Conservation (phyloP, 2,329 filamentous ascomycete species). For the Ilyonectria destructans region DNA sequence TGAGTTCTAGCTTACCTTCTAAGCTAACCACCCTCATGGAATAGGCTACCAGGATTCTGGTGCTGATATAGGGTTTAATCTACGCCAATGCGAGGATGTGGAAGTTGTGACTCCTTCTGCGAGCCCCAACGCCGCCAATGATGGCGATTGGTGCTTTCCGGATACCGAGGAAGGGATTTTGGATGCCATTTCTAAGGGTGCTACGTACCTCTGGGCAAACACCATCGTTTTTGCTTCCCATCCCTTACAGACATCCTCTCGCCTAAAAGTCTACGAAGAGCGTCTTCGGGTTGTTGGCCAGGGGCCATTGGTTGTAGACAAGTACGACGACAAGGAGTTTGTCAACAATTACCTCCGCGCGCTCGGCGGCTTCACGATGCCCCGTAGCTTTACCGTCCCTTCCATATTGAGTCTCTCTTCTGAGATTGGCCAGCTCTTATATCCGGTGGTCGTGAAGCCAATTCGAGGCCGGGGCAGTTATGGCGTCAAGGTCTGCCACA, state of each 20-base stretch:
- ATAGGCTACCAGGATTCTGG: conserved; percentile 15
- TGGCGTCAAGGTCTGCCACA: conserved; percentile 63
- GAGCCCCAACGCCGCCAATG: conserved; percentile 1
- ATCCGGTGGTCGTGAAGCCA: conserved; percentile 65
- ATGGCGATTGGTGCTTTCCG: conserved; percentile 18
- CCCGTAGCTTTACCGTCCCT: not conserved
- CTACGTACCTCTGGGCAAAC: conserved; percentile 17
- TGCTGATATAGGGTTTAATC: conserved; percentile 19
- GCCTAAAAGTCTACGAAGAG: not conserved
- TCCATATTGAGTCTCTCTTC: not conserved
- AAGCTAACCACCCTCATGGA: too few relatives aligned
- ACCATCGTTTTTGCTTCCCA: conserved; percentile 19
- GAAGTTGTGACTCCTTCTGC: conserved; percentile 7
- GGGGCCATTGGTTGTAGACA: conserved; percentile 16
- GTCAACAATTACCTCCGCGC: conserved; percentile 11
- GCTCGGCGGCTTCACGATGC: conserved; percentile 14
- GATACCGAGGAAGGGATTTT: conserved; percentile 21
- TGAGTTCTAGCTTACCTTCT: too few relatives aligned
- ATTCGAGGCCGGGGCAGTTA: conserved; percentile 65
- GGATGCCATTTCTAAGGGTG: conserved; percentile 11
- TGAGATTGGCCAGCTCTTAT: conserved; percentile 19
- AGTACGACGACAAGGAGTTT: conserved; percentile 20
- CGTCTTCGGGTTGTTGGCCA: conserved; percentile 8
- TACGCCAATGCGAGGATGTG: conserved; percentile 6
- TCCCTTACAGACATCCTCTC: conserved; percentile 10